Base-by-base conservation (phyloP, 352 stramenopile species). In the Plasmopara viticola region DNA sequence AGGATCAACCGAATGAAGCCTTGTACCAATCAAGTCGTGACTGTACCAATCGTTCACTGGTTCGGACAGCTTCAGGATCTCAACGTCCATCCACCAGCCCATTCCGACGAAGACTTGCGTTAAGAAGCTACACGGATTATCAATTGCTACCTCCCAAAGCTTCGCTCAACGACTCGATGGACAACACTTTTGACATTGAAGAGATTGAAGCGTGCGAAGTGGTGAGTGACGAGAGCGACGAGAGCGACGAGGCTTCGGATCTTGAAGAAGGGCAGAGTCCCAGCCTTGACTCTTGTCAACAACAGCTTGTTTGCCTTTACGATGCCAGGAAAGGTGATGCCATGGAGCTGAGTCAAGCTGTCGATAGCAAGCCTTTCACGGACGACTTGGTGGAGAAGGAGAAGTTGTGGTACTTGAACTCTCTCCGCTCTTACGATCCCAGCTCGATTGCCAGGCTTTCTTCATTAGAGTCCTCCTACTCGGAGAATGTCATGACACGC, bases 341-440 rank as follows among this genome's bases (percentile, higher is more conserved):
- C 40, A 66, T 84, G 30, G 70, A 86, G 20, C 20, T 25, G 20
- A 30, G 57, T 55, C 9, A 51, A 55, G 6, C 29, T 30, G 15
- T 63, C 58, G 18, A 57, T 54, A 6, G 53, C 43, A 2, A 45
- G 35, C 44, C 59, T n/a, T n/a, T 70, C 6, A 56, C 66, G 17
- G 62, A 67, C 9, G 57, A 72, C 17, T 56, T 72, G 9, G 74
- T 82, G 37, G 68, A 81, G 39, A 49, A 77, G 9, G 73, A 87
- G 54, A 74, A 72, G 12, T 66, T 83, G 20, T 84, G 84, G 64
- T 86, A 86, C 55, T 78, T 81, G 48, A 83, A 77, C 62, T 72
- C 68, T 0, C 79, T 79, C 60, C 58, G 62, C 28, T 45, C 62
- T 5, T 70, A 82, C 38, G 56, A 60, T 6, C 15, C 20, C 34